Evolutionary conservation across 495 filamentous ascomycete genomes (phyloP), one percentile per base, ranked within the genome.

Genomic region (Lasiosphaeria miniovina): DNA sequence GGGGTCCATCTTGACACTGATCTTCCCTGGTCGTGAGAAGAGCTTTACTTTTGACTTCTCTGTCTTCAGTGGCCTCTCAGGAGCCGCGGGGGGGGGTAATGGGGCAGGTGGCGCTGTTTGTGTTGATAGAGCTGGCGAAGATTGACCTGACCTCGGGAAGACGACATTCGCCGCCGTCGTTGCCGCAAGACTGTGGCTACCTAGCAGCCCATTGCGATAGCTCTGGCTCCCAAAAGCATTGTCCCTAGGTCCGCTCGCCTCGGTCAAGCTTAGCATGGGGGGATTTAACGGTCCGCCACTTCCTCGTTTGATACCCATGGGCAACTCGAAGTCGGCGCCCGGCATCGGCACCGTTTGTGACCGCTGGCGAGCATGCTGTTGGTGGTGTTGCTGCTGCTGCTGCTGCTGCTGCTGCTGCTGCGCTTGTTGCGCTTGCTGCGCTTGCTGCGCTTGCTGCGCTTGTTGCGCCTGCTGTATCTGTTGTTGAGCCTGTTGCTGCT

Each of bases 1-100:
- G 12, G 77, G 66, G 43, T 94, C 90, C 50, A 87, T 86, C 54
- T 84, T 87, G 55, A 9, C 49, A 9, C 84, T 84, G 51, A 93
- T 90, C 70, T 88, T 90, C 68, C 90, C 92, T 4, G 90, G 91
- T 60, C 93, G 88, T 3, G 90, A 93, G 69, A 96, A 96, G 6
- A 96, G 80, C 74, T 95, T 96, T 73, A 91, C 91, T 75, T 93
- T 95, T 24, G 89, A 90, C 74, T 90, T 91, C 72, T 93, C 89
- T 32, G 84, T 80, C 66, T 87, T 87, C 31, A 75, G 75, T 40
- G 87, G 89, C 61, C 82, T 81, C 36, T 84, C 74, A 0, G 74
- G 63, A 0, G 75, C 70, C 14, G 75, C 71, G 14, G 57, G 36
- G 7, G 71, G 61, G 3, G 66, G 69, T 2, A 69, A 64, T 14